A percentile compares a stretch with the other conserved stretches of the same genome.
phyloP scores from a whole-genome alignment of 1,139 yeast genomes.

The Suhomyces terraborum region DNA sequence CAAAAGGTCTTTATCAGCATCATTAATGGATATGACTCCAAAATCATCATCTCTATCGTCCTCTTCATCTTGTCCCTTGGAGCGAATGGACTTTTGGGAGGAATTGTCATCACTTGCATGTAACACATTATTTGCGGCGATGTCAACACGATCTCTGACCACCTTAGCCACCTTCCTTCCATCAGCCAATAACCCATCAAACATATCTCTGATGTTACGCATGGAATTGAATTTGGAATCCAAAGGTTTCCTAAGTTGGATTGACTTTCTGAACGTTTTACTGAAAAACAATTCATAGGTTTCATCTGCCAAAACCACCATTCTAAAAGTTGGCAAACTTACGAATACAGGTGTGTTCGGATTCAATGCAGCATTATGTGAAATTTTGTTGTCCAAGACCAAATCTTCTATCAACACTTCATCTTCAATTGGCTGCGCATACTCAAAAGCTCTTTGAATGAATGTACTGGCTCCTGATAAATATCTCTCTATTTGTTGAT shows the following conservation, averaged over 20 bases:
- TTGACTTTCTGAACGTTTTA: slow-evolving; percentile 61
- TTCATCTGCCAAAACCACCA: slow-evolving; percentile 93
- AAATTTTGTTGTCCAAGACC: slow-evolving; percentile 39
- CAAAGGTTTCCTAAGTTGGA: slow-evolving; percentile 64
- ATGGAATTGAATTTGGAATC: slow-evolving; percentile 49
- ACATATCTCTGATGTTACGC: slow-evolving; percentile 78
- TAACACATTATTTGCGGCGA: slow-evolving; percentile 37
- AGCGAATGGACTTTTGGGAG: slow-evolving; percentile 31
- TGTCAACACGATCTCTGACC: slow-evolving; percentile 85
- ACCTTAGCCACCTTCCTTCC: slow-evolving; percentile 88
- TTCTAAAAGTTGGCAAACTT: slow-evolving; percentile 86
- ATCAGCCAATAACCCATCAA: slow-evolving; percentile 89
- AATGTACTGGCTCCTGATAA: slow-evolving; percentile 85
- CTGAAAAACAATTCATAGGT: slow-evolving; percentile 85
- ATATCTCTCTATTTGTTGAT: slow-evolving; percentile 78
- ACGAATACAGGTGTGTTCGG: slow-evolving; percentile 76
- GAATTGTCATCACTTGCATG: slow-evolving; percentile 25
- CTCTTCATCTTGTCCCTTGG: slow-evolving; percentile 38
- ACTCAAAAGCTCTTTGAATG: slow-evolving; percentile 85
- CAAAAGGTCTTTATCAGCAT: slow-evolving; percentile 47
- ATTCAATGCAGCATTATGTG: slow-evolving; percentile 76
- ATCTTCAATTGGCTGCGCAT: slow-evolving; percentile 66
- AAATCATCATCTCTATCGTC: slow-evolving; percentile 53
- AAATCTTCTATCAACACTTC: slow-evolving; percentile 47
- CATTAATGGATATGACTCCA: slow-evolving; percentile 49